Percentiles rank a stretch among this genome's conserved stretches.
Evolutionary conservation across 208 protist genomes (phyloP).

Genomic region (Leishmania tarentolae): DNA sequence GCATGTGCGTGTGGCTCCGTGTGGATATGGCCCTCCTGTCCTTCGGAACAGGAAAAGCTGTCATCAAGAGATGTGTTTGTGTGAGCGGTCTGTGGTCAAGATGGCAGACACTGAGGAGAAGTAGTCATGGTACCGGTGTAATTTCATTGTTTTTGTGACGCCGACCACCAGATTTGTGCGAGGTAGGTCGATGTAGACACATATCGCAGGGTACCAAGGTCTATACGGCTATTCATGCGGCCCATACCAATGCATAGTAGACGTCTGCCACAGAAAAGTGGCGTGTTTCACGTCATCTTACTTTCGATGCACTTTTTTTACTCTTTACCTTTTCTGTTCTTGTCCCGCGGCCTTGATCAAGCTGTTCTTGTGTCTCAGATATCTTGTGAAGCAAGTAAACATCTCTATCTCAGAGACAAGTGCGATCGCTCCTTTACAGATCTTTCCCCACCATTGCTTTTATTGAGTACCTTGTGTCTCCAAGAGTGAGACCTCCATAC

Average conservation of each 20-base stretch:
- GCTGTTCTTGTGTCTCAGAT: constrained; percentile 3
- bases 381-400: not conserved
- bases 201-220: not conserved
- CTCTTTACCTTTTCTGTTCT: constrained; percentile 17
- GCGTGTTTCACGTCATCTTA: too few relatives aligned
- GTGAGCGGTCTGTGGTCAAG: not conserved
- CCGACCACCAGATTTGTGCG: not conserved
- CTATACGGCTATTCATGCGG: not conserved
- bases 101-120: not conserved
- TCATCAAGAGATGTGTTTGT: not conserved
- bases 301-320: constrained; percentile 1
- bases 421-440: constrained; percentile 5
- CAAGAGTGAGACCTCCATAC: constrained; percentile 8
- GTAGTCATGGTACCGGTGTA: not conserved
- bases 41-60: not conserved
- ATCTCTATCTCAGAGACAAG: constrained; percentile 11
- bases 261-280: not conserved
- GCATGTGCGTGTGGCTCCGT: not conserved
- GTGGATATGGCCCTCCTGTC: not conserved
- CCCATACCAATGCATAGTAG: not conserved
- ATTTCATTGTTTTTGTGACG: not conserved
- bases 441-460: constrained; percentile 11
- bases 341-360: constrained; percentile 1
- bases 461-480: constrained; percentile 1
- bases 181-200: not conserved